Conservation (phyloP, 1,284 basidiomycete species). For the Ceratobasidium sp. region DNA sequence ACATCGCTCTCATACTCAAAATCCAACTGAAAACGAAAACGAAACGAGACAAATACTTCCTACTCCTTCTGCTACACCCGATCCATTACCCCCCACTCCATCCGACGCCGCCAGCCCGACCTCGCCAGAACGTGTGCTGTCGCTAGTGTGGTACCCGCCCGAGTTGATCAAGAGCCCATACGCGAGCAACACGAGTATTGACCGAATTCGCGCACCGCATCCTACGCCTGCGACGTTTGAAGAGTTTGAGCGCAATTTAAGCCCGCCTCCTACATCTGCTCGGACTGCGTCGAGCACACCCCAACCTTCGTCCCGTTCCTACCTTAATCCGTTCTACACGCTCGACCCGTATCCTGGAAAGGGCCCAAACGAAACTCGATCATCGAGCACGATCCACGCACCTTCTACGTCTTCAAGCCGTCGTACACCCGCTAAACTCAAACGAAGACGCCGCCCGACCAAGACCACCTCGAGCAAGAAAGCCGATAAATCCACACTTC, state of each 20-base stretch:
- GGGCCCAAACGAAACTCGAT: background rate
- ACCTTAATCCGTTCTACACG: background rate
- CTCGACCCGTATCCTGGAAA: background rate
- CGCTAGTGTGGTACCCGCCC: slow-evolving; percentile 27
- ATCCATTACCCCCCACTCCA: background rate
- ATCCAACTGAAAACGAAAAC: background rate
- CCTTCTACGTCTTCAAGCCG: slow-evolving; percentile 6
- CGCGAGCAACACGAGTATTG: slow-evolving; percentile 18
- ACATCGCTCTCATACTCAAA: background rate
- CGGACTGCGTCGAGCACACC: background rate
- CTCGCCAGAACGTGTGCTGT: slow-evolving; percentile 18
- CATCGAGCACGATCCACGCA: slow-evolving; percentile 24
- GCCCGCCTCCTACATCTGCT: background rate
- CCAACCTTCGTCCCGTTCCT: background rate
- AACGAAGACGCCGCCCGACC: background rate
- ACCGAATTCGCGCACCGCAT: slow-evolving; percentile 4
- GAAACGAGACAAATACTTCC: background rate
- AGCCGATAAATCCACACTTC: background rate
- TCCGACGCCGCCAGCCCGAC: background rate
- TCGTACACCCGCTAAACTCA: slow-evolving; percentile 8
- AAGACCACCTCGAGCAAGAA: background rate
- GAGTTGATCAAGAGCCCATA: slow-evolving; percentile 25
- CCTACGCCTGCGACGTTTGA: slow-evolving; percentile 1
- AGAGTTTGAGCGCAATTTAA: background rate
- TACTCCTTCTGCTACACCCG: slow-evolving; percentile 16